phyloP scores from a whole-genome alignment of 805 yeast genomes.

The Saturnispora serradocipensis region DNA sequence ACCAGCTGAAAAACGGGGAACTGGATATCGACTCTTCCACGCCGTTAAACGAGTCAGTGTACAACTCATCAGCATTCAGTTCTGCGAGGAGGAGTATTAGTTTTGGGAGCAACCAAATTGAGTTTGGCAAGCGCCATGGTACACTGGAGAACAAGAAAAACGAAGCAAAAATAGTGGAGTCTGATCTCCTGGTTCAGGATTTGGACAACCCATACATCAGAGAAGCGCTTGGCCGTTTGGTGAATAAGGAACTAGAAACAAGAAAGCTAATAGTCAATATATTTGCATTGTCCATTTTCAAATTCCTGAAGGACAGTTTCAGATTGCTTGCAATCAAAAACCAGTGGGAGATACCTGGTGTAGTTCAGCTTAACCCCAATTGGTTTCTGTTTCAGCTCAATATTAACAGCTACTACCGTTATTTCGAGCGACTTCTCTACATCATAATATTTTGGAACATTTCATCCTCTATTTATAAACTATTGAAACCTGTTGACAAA shows the following conservation, averaged over 20 bases:
- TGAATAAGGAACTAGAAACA: slow-evolving; percentile 32
- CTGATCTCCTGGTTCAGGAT: not conserved
- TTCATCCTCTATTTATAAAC: slow-evolving; percentile 20
- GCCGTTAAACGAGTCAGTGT: not conserved
- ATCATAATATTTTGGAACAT: slow-evolving; percentile 24
- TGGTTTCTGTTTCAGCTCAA: not conserved
- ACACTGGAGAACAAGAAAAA: not conserved
- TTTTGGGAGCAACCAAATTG: not conserved
- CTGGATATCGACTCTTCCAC: not conserved
- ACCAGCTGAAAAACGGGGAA: slow-evolving; percentile 5
- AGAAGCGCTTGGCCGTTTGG: slow-evolving; percentile 37
- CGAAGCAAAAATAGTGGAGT: not conserved
- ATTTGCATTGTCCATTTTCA: slow-evolving; percentile 24
- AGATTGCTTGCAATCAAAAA: not conserved
- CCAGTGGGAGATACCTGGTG: not conserved
- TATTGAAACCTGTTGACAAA: slow-evolving; percentile 37
- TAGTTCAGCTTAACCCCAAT: not conserved
- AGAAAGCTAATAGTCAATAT: slow-evolving; percentile 26
- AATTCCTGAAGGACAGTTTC: slow-evolving; percentile 16
- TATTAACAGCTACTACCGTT: not conserved
- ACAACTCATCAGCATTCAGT: slow-evolving; percentile 6
- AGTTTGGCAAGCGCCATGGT: not conserved
- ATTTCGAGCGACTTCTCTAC: slow-evolving; percentile 18
- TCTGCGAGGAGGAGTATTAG: not conserved
- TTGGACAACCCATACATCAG: slow-evolving; percentile 20